phyloP scores from a whole-genome alignment of 768 basidiomycete species.

The Nidula microcarpa region DNA sequence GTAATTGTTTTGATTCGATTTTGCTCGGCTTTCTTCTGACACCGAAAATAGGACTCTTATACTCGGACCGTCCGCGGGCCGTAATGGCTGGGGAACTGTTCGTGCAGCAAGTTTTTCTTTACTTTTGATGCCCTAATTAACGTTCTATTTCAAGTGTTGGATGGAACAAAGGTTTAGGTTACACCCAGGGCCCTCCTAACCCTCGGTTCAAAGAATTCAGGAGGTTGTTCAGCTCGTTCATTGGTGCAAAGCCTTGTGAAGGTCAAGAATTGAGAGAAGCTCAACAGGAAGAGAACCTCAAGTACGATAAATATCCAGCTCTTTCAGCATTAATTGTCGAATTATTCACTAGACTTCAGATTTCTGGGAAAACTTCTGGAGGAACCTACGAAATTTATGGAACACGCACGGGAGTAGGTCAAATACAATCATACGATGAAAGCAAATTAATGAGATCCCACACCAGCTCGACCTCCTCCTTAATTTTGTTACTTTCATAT shows the following conservation, averaged over 20 bases:
- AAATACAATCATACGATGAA: background rate
- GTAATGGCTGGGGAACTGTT: constrained; percentile 28
- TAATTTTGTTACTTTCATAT: constrained; percentile 17
- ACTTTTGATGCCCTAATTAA: background rate
- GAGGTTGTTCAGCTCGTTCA: constrained; percentile 24
- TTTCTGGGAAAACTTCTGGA: background rate
- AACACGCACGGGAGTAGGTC: background rate
- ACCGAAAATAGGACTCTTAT: constrained; percentile 18
- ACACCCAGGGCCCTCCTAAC: constrained; percentile 23
- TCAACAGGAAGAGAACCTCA: constrained; percentile 10
- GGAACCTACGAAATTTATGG: background rate
- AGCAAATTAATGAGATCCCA: background rate
- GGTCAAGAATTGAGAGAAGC: constrained; percentile 10
- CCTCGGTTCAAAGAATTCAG: constrained; percentile 30
- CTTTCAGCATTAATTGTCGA: background rate
- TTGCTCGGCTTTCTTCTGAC: background rate
- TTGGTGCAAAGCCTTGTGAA: constrained; percentile 23
- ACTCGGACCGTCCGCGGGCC: constrained; percentile 24
- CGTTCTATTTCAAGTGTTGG: constrained; percentile 16
- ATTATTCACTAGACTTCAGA: background rate
- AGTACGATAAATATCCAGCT: background rate
- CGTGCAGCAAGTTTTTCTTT: constrained; percentile 1
- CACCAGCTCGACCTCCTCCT: constrained; percentile 15
- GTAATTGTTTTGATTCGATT: constrained; percentile 3
- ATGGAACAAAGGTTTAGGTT: constrained; percentile 30